A percentile compares a stretch with the other conserved stretches of the same genome.
These are phyloP conservation scores for Blastobotrys buckinghamii DNA, from an alignment of 1,139 yeast genomes.

Conservation along the genomic window DNA sequence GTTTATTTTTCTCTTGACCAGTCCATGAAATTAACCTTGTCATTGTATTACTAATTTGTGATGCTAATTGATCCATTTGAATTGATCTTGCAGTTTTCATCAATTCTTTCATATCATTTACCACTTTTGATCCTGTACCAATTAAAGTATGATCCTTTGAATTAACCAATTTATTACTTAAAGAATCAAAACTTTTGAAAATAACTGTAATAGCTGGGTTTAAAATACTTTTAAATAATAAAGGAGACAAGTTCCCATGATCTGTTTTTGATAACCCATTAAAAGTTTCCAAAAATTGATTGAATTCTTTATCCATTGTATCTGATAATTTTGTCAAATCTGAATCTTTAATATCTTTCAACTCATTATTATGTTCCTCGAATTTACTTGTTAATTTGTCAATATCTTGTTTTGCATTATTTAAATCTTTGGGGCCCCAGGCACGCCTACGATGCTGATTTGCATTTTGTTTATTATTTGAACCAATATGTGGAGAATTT, in stretches of 20 bases:
- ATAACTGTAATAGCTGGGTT: not conserved
- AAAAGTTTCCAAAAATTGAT: not conserved
- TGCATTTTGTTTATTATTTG: not conserved
- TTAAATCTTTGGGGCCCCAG: conserved; percentile 3
- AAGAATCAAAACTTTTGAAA: not conserved
- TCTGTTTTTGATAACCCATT: not conserved
- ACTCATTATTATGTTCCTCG: not conserved
- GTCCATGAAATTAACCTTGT: not conserved
- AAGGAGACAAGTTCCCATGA: not conserved
- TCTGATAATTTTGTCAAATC: not conserved
- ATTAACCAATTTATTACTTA: not conserved
- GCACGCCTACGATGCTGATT: conserved; percentile 3
- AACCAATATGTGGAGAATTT: not conserved
- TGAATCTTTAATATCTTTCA: not conserved
- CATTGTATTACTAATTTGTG: not conserved
- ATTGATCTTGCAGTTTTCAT: not conserved
- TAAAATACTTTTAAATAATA: not conserved
- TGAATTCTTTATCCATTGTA: not conserved
- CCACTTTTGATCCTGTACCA: not conserved
- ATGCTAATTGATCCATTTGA: not conserved
- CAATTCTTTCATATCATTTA: not conserved
- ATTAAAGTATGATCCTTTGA: not conserved
- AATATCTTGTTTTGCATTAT: not conserved
- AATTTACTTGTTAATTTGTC: not conserved
- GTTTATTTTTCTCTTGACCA: not conserved